Conservation (phyloP, 371 early-diverging fungal species). For the Mucor circinelloides region DNA sequence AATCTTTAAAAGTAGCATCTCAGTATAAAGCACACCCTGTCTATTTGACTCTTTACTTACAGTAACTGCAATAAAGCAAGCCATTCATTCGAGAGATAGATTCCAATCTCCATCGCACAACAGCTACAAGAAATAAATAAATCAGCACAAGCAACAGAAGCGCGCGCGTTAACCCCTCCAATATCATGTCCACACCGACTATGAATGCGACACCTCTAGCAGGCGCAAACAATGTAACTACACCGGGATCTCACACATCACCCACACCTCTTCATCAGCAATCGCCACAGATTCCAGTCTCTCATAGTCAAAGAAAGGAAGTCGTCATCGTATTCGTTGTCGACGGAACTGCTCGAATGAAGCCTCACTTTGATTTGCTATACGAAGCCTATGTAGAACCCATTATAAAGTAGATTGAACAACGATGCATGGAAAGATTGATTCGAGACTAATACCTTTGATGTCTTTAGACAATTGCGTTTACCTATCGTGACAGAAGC, state of each 20-base stretch:
- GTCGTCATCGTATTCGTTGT: conserved; percentile 64
- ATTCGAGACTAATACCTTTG: neutral
- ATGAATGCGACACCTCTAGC: neutral
- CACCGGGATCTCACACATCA: conserved; percentile 41
- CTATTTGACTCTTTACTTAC: neutral
- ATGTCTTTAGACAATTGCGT: conserved; percentile 57
- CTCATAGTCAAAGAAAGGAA: conserved; percentile 53
- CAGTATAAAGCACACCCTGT: neutral
- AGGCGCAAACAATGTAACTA: conserved; percentile 24
- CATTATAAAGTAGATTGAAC: conserved; percentile 49
- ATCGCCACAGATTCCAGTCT: conserved; percentile 66
- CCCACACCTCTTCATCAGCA: conserved; percentile 81
- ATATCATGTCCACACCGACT: conserved; percentile 20
- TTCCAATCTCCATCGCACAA: neutral
- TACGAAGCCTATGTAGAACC: conserved; percentile 63
- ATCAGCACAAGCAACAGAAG: neutral
- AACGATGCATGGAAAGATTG: neutral
- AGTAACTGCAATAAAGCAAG: neutral
- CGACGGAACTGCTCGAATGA: conserved; percentile 64
- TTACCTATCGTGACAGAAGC: conserved; percentile 54
- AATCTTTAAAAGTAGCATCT: neutral
- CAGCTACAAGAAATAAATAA: neutral
- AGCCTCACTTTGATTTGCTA: conserved; percentile 48
- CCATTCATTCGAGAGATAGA: neutral
- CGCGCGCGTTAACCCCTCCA: neutral